Base-by-base conservation (phyloP, 2,329 filamentous ascomycete species). In the Colletotrichum sp. region DNA sequence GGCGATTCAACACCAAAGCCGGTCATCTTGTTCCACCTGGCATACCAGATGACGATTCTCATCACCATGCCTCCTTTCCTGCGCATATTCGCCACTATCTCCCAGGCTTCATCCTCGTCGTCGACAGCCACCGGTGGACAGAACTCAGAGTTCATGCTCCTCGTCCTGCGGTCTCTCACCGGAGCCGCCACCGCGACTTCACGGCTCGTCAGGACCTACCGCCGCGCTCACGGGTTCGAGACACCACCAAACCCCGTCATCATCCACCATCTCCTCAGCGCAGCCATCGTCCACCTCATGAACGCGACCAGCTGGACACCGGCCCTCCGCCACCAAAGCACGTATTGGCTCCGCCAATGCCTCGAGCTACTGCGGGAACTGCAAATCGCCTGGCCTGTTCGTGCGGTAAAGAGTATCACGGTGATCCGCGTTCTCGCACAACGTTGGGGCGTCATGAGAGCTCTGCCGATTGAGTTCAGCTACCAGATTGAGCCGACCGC, bases 231-330 rank as follows among this genome's bases (percentile, higher is more conserved):
- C 18, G 77, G 74, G 9, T 74, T 76, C 16, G 69, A 64, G 44
- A 68, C 26, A 9, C 62, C 76, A 12, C 55, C 77, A 9, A 78
- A 78, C n/a, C 76, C 77, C 0, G 69, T 78, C 32, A 64, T 78
- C 21, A 68, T 78, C 9, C 77, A 78, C 26, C 77, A 78, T 26
- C 77, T 78, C 24, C 76, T 78, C 13, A 78, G 76, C n/a, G 77
- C 76, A 12, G 72, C 65, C 10, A 77, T 78, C 57, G 77, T 78
- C 1, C 76, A 78, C 21, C 64, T 78, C 8, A 78, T 78, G 77
- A 78, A 78, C 10, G 72, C 77, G 0, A 78, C 76, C 1, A 78
- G 77, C 44, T 55, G 66, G 34, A 76, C 76, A 0, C 69, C 72
- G 2, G 74, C 77, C 9, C 69, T 74, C 9, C 67, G 66, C 34